Conservation (phyloP, 495 filamentous ascomycete genomes). For the Cercophora newfieldiana region DNA sequence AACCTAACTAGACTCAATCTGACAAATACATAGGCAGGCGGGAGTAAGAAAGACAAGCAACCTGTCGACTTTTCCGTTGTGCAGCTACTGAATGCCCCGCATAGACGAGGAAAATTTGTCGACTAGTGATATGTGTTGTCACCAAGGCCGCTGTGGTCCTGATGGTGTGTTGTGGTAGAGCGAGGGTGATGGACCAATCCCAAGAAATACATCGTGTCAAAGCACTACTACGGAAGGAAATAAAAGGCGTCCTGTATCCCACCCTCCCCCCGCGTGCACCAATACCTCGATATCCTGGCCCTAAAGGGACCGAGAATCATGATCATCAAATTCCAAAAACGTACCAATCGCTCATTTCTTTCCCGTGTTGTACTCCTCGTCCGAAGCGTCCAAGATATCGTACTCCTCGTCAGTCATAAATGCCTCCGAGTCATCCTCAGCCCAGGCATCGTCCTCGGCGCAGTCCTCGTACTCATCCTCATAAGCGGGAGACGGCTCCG, state of each 20-base stretch:
- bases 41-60: conserved; percentile 1
- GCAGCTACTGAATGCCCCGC: not conserved
- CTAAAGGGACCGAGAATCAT: not conserved
- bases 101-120: not conserved
- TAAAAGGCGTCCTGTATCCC: conserved; percentile 13
- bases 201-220: conserved; percentile 7
- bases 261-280: not conserved
- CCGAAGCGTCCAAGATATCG: conserved; percentile 91
- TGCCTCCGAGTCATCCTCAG: conserved; percentile 61
- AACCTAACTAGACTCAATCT: conserved; percentile 31
- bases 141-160: too few species aligned
- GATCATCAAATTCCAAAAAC: not conserved
- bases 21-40: conserved; percentile 22
- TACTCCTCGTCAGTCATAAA: conserved; percentile 98
- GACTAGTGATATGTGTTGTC: not conserved
- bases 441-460: conserved; percentile 56
- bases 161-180: not conserved
- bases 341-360: conserved; percentile 34
- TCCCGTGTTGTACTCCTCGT: conserved; percentile 72
- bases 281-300: not conserved
- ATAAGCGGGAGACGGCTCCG: conserved; percentile 30
- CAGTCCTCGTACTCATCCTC: conserved; percentile 67
- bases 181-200: not conserved
- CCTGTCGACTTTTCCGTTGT: not conserved
- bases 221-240: conserved; percentile 2